Base-by-base conservation (phyloP, 2,329 filamentous ascomycete genomes). In the Phialophora tarda region DNA sequence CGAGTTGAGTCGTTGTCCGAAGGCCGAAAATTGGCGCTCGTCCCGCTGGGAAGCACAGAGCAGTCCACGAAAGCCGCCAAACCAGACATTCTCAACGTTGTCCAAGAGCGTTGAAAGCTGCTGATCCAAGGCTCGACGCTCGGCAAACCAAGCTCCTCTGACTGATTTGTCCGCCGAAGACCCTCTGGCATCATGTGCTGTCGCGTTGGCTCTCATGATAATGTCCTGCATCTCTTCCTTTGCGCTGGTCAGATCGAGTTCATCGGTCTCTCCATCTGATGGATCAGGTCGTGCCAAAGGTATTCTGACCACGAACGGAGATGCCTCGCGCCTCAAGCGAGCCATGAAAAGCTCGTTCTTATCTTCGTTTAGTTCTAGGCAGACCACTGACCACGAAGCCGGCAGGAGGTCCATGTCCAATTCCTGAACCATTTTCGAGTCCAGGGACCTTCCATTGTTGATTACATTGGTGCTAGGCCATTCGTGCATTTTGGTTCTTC, bases 11-110 rank as follows among this genome's bases (percentile, higher is more conserved):
- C 86, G 87, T 74, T 86, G 88, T 38, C 92, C 88, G 75, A 99
- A 98, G 32, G 86, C 86, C 4, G 86, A 85, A 34, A 98, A 80
- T 11, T 91, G 81, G 28, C 88, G 84, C 0, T 86, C 80, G 23
- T 89, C 84, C 44, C 85, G 84, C 57, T 82, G 78, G 61, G 91
- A 86, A 62, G 91, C 90, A 1, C 92, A 93, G 75, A 99, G 94
- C n/a, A 99, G 89, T 17, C 94, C 93, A 64, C 89, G 90, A 83
- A 99, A 99, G 0, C 95, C 95, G 57, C 94, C 93, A 4, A 99
- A 86, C 95, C 95, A 99, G 24, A 95, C 89, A 68, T 91, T 90
- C 77, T 99, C 94, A 47, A 99, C 90, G 66, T 92, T 96, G 62
- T 88, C 83, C 1, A 99, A 83, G 10, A 99, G 84, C 59, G 91